Evolutionary conservation across 805 yeast species (phyloP).

Genomic region (Saccharomycopsis oosterbeekiorum): DNA sequence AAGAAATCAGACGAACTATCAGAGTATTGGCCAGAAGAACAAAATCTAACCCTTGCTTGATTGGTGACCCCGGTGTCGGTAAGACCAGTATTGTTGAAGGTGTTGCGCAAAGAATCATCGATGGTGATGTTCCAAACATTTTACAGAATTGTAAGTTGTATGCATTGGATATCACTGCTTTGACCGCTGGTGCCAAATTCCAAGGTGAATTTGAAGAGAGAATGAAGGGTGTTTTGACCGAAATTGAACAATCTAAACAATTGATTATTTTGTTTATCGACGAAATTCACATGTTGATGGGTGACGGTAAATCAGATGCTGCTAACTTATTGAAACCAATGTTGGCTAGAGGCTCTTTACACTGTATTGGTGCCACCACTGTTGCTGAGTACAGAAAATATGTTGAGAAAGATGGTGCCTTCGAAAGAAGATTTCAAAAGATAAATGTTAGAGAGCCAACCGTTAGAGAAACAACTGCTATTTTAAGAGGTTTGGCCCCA

Average conservation of each 20-base stretch:
- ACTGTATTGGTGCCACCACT: constrained; percentile 98
- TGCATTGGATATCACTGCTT: constrained; percentile 88
- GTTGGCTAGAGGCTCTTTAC: constrained; percentile 91
- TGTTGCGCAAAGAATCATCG: constrained; percentile 94
- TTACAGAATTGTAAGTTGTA: constrained; percentile 72
- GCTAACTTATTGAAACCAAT: constrained; percentile 96
- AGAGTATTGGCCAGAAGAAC: constrained; percentile 95
- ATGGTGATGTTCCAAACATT: constrained; percentile 88
- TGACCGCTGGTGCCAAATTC: constrained; percentile 97
- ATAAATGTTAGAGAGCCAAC: constrained; percentile 95
- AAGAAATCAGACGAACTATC: constrained; percentile 91
- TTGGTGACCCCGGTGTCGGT: constrained; percentile 99
- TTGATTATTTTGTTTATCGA: constrained; percentile 89
- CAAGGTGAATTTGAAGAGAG: constrained; percentile 99
- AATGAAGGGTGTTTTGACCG: constrained; percentile 90
- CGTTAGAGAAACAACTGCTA: constrained; percentile 86
- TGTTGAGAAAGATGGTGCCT: constrained; percentile 95
- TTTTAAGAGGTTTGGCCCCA: constrained; percentile 90
- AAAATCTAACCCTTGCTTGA: constrained; percentile 90
- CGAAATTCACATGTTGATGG: constrained; percentile 99
- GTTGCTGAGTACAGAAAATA: constrained; percentile 87
- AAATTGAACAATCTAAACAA: constrained; percentile 78
- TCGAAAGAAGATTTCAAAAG: constrained; percentile 96
- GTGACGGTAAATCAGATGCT: constrained; percentile 95
- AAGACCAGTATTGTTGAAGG: constrained; percentile 98